These are phyloP conservation scores for Paracorniculantispora psalliotae DNA, from an alignment of 2,329 filamentous ascomycete species.

Conservation along the genomic window DNA sequence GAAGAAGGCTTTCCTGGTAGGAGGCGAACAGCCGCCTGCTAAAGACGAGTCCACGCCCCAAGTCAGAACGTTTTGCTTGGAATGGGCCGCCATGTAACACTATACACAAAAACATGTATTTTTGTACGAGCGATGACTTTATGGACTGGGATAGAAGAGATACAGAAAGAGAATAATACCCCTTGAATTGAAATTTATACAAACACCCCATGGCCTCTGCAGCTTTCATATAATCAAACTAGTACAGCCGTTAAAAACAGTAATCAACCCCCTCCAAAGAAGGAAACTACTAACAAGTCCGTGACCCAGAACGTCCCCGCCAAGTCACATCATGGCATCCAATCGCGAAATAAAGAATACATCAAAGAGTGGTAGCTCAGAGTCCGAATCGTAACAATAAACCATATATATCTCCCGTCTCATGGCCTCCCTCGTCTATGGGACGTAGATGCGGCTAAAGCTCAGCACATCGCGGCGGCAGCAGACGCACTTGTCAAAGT, in stretches of 20 bases:
- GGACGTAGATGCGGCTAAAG: constrained; percentile 88
- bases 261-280: no score
- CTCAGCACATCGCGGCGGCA: constrained; percentile 84
- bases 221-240: neutral
- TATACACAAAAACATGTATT: neutral
- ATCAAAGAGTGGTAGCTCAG: neutral
- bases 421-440: constrained; percentile 35
- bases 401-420: neutral
- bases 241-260: neutral
- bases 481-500: constrained; percentile 94
- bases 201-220: neutral
- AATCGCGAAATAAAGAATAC: neutral
- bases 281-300: no score
- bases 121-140: neutral
- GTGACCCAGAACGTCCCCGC: no score
- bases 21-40: constrained; percentile 50
- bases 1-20: constrained; percentile 91
- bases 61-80: constrained; percentile 75
- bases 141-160: neutral
- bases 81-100: constrained; percentile 86
- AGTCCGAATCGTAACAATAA: neutral
- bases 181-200: neutral
- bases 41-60: constrained; percentile 27
- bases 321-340: neutral
- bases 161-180: neutral